Conservation (phyloP, 2,329 filamentous ascomycete genomes). For the Hirsutella rhossiliensis region DNA sequence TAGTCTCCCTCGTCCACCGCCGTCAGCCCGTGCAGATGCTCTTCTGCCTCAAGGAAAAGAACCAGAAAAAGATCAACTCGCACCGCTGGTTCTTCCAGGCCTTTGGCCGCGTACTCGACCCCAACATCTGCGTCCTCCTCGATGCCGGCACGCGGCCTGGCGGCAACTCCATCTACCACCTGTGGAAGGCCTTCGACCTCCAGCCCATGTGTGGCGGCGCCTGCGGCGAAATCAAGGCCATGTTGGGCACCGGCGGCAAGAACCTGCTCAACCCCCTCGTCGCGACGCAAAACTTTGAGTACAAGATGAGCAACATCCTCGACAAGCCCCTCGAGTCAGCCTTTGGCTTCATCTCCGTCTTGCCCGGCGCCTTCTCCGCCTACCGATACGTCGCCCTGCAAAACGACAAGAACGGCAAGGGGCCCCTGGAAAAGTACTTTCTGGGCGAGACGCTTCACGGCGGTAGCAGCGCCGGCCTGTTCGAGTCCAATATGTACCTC, state of each 20-base stretch:
- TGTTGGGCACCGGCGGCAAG: slow-evolving; percentile 75
- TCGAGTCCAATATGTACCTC: slow-evolving; percentile 98
- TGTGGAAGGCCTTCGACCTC: slow-evolving; percentile 97
- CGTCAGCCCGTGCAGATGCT: slow-evolving; percentile 90
- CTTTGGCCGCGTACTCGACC: slow-evolving; percentile 82
- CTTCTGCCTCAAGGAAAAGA: slow-evolving; percentile 98
- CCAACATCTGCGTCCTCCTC: slow-evolving; percentile 92
- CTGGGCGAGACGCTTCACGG: slow-evolving; percentile 92
- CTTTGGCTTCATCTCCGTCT: slow-evolving; percentile 93
- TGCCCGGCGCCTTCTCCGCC: slow-evolving; percentile 96
- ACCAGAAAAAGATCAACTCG: slow-evolving; percentile 99
- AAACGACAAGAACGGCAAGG: slow-evolving; percentile 90
- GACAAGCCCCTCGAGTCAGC: slow-evolving; percentile 96
- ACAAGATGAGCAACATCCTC: slow-evolving; percentile 99
- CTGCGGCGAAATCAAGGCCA: slow-evolving; percentile 97
- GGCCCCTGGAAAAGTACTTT: slow-evolving; percentile 93
- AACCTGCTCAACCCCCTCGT: slow-evolving; percentile 88
- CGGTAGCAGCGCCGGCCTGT: slow-evolving; percentile 83
- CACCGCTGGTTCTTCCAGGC: slow-evolving; percentile 99
- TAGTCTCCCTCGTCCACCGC: slow-evolving; percentile 74
- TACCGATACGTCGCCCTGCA: slow-evolving; percentile 91
- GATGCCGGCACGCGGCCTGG: slow-evolving; percentile 95
- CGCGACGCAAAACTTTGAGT: slow-evolving; percentile 96
- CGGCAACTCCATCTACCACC: slow-evolving; percentile 87
- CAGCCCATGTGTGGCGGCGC: slow-evolving; percentile 96